Percentiles rank a stretch among this genome's conserved stretches.
Conservation (phyloP, 2,329 filamentous ascomycete genomes). For the Pseudogymnoascus sp. region DNA sequence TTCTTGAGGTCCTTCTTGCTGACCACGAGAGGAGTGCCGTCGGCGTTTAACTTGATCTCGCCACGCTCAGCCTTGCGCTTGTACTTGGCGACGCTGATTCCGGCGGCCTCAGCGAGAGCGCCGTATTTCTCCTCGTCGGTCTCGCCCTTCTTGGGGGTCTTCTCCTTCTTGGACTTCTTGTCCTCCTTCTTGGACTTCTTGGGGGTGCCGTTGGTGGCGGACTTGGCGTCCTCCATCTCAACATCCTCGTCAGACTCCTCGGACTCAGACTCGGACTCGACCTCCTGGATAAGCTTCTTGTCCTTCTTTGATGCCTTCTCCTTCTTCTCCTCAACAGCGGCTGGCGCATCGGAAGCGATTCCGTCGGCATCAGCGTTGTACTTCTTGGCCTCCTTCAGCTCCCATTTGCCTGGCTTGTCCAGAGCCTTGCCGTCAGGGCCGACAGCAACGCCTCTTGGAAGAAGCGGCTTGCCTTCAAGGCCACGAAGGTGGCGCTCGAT, state of each 20-base stretch:
- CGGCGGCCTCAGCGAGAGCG: conserved; percentile 56
- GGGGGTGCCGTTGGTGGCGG: conserved; percentile 30
- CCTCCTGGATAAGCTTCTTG: conserved; percentile 33
- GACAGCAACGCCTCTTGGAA: conserved; percentile 68
- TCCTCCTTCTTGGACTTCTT: conserved; percentile 34
- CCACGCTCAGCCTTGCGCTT: conserved; percentile 72
- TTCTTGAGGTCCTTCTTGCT: conserved; percentile 77
- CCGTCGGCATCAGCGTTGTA: conserved; percentile 95
- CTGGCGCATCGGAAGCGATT: conserved; percentile 61
- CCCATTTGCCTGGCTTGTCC: conserved; percentile 68
- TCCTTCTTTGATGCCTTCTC: conserved; percentile 43
- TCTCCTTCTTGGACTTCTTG: conserved; percentile 41
- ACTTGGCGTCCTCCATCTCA: conserved; percentile 26
- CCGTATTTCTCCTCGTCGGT: conserved; percentile 37
- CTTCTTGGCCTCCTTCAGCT: conserved; percentile 84
- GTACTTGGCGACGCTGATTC: conserved; percentile 69
- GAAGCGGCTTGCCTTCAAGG: conserved; percentile 85
- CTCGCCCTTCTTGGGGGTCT: conserved; percentile 38
- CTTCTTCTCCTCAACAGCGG: conserved; percentile 44
- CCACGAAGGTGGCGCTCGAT: conserved; percentile 70
- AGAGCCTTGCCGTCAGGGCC: conserved; percentile 63
- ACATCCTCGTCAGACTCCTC: conserved; percentile 19
- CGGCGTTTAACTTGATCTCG: conserved; percentile 59
- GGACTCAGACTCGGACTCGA: conserved; percentile 25
- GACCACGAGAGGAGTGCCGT: conserved; percentile 60